Conservation (phyloP, 2,329 filamentous ascomycete species). For the Thelonectria olida region DNA sequence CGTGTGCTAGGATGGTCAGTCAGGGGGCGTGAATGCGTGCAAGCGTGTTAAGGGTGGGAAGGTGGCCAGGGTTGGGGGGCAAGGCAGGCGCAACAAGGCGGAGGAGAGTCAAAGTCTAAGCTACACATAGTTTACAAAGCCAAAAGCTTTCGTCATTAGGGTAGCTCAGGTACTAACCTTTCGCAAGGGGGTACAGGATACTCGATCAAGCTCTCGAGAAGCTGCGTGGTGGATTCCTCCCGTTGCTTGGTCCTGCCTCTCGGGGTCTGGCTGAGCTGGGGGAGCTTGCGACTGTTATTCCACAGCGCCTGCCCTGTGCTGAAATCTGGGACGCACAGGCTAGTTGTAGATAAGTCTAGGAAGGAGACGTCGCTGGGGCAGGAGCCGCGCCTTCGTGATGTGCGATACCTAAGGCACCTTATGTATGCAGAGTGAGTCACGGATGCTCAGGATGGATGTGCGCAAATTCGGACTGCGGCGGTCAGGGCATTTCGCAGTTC, state of each 20-base stretch:
- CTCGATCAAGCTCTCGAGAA: slow-evolving; percentile 14
- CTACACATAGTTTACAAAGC: slow-evolving; percentile 1
- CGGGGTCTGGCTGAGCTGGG: slow-evolving; percentile 15
- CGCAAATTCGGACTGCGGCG: slow-evolving; percentile 1
- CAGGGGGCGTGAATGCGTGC: slow-evolving; percentile 37
- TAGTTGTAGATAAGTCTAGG: neutral
- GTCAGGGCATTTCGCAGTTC: slow-evolving; percentile 38
- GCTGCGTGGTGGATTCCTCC: slow-evolving; percentile 21
- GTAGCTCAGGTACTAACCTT: slow-evolving; percentile 1
- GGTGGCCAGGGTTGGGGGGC: slow-evolving; percentile 39
- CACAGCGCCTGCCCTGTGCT: slow-evolving; percentile 19
- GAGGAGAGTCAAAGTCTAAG: slow-evolving; percentile 2
- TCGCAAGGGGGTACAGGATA: neutral
- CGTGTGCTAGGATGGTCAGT: slow-evolving; percentile 28
- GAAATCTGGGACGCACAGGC: slow-evolving; percentile 12
- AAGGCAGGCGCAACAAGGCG: slow-evolving; percentile 31
- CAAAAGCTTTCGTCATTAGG: neutral
- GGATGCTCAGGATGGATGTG: slow-evolving; percentile 1
- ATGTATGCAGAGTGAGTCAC: neutral
- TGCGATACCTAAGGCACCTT: neutral
- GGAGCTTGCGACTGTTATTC: slow-evolving; percentile 17
- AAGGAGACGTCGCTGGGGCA: neutral
- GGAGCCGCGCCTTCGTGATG: neutral
- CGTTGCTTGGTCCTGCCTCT: slow-evolving; percentile 26
- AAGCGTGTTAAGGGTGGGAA: slow-evolving; percentile 34